Base-by-base conservation (phyloP, 2,329 filamentous ascomycete genomes). In the Aspergillus ruber region DNA sequence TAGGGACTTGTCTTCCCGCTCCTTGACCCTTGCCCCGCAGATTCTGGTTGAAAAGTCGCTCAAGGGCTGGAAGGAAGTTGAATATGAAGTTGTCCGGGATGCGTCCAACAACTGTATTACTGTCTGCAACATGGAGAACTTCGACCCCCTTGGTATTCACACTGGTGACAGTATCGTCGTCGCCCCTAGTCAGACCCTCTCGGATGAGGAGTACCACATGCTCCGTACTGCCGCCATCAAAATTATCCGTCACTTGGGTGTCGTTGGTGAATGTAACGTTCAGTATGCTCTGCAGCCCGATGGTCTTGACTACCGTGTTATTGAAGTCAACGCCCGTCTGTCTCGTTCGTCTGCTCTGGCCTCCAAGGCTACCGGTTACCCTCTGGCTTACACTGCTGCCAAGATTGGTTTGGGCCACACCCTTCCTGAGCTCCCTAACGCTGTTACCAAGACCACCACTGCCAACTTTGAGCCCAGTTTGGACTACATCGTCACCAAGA, bases 191-290 rank as follows among this genome's bases (percentile, higher is more conserved):
- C 93, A 98, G 75, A 98, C 93, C 20, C 78, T 98, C 63, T 95
- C 88, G 64, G 93, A 98, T 61, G 93, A 97, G 76, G 93, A 98
- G 72, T 98, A 97, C 70, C 90, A 98, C 77, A 97, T 98, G 93
- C 88, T 98, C 59, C 89, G 93, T 62, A 89, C 90, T 38, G 90
- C 93, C 53, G 89, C 93, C 42, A 96, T 97, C 77, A 97, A 97
- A 79, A 96, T 98, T 63, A 88, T 98, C 61, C 86, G 93, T 54
- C 93, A 98, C 71, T 79, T 98, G 56, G 91, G 91, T 58, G 93
- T 98, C 44, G 91, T 97, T 42, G 93, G 93, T 69, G 93, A 98
- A 76, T 98, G 93, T 74, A 98, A 98, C 70, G 90, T 96, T 29
- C 91, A 97, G 73, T 98, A 98, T 70, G 90, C 90, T 55, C 82